Evolutionary conservation across 2,329 filamentous ascomycete genomes (phyloP).

Genomic region (Stagonosporopsis chrysanthemi): DNA sequence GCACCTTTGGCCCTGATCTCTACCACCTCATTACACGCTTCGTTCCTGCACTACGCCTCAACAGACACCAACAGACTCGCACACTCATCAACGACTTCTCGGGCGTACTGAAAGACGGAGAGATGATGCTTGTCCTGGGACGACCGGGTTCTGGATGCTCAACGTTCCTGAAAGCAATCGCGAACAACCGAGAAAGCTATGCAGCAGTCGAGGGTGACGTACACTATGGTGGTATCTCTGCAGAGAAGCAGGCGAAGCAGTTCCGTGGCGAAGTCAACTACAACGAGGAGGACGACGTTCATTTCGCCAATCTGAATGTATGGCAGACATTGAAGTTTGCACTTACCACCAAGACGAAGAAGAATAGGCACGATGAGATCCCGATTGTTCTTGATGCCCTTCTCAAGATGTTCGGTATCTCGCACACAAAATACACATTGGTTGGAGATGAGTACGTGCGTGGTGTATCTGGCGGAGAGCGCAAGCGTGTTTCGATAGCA

Average conservation of each 20-base stretch:
- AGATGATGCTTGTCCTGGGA: slow-evolving; percentile 78
- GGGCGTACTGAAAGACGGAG: slow-evolving; percentile 70
- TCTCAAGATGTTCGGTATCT: slow-evolving; percentile 80
- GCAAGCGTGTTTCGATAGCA: slow-evolving; percentile 77
- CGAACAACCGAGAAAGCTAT: slow-evolving; percentile 72
- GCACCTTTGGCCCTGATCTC: slow-evolving; percentile 82
- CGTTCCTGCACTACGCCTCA: slow-evolving; percentile 60
- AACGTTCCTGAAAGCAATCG: slow-evolving; percentile 78
- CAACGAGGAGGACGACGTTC: slow-evolving; percentile 78
- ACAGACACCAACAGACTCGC: slow-evolving; percentile 58
- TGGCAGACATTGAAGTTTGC: slow-evolving; percentile 81
- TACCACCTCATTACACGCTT: slow-evolving; percentile 68
- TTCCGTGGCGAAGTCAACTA: slow-evolving; percentile 81
- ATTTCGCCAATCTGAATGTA: slow-evolving; percentile 77
- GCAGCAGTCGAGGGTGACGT: slow-evolving; percentile 73
- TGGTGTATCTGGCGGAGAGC: slow-evolving; percentile 80
- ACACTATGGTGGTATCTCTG: slow-evolving; percentile 74
- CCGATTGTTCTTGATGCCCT: slow-evolving; percentile 73
- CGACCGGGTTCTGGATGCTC: slow-evolving; percentile 77
- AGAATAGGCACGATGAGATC: slow-evolving; percentile 68
- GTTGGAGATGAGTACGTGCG: slow-evolving; percentile 78
- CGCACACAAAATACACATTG: slow-evolving; percentile 75
- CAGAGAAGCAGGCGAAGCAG: slow-evolving; percentile 70
- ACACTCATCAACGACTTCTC: slow-evolving; percentile 71
- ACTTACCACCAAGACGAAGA: slow-evolving; percentile 76